phyloP scores from a whole-genome alignment of 75 land plant genomes.

The Pseudotsuga menziesii region DNA sequence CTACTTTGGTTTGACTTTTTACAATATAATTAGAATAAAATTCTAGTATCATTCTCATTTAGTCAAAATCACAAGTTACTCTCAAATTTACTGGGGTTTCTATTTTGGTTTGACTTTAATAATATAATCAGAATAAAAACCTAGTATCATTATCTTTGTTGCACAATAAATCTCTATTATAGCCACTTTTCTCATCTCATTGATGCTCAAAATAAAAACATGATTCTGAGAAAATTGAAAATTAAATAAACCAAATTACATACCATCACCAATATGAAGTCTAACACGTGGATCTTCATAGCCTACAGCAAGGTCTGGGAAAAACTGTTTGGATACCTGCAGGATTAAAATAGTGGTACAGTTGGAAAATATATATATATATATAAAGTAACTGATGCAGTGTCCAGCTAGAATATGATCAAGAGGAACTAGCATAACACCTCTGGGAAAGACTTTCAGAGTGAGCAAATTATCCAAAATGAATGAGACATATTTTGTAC shows the following conservation, averaged over 20 bases:
- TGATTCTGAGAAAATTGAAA: too few species aligned
- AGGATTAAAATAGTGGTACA: background rate
- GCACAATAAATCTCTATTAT: background rate
- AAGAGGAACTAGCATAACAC: background rate
- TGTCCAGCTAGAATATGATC: too few species aligned
- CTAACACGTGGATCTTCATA: constrained; percentile 87
- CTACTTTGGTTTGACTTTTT: too few species aligned
- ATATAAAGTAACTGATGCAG: too few species aligned
- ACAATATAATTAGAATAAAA: background rate
- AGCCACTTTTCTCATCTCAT: background rate
- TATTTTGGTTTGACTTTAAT: background rate
- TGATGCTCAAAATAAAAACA: background rate
- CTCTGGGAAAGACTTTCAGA: background rate
- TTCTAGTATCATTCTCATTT: background rate
- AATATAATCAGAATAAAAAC: background rate
- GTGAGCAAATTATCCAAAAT: background rate
- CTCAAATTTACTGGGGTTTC: too few species aligned
- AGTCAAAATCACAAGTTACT: background rate
- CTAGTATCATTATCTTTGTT: constrained; percentile 5
- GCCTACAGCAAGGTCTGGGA: constrained; percentile 82
- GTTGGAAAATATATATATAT: too few species aligned
- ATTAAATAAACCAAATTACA: background rate
- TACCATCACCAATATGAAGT: constrained; percentile 94
- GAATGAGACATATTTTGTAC: background rate
- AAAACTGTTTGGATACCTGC: constrained; percentile 90